Evolutionary conservation across 306 rosid species (phyloP).

Genomic region (Begonia peltatifolia): DNA sequence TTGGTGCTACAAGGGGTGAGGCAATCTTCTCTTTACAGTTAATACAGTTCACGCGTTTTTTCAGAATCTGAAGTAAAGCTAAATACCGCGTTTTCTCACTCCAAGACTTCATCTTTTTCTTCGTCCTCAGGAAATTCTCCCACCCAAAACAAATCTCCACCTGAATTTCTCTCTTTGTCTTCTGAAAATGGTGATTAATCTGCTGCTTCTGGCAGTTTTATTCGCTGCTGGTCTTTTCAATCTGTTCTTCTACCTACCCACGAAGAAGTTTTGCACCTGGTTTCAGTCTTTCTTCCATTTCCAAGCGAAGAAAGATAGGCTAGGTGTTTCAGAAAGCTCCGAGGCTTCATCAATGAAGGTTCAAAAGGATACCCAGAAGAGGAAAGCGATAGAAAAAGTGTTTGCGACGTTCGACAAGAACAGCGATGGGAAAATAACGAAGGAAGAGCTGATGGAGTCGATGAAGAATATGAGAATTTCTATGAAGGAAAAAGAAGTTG

Average conservation of each 20-base stretch:
- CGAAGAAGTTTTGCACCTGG: slow-evolving; percentile 28
- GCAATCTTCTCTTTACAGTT: too few relatives aligned
- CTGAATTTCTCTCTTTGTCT: too few relatives aligned
- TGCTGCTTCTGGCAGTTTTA: slow-evolving; percentile 30
- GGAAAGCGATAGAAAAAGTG: slow-evolving; percentile 40
- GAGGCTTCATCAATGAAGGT: too few relatives aligned
- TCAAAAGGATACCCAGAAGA: too few relatives aligned
- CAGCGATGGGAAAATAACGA: slow-evolving; percentile 60
- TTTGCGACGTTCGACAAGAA: slow-evolving; percentile 69
- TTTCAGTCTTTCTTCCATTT: slow-evolving; percentile 14
- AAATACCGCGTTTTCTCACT: slow-evolving; percentile 13
- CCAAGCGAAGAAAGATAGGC: too few relatives aligned
- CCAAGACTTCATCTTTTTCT: slow-evolving; percentile 13
- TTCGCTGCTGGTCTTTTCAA: slow-evolving; percentile 54
- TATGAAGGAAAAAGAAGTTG: slow-evolving; percentile 43
- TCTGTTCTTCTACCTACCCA: slow-evolving; percentile 27
- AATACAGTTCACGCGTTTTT: too few relatives aligned
- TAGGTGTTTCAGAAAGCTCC: too few relatives aligned
- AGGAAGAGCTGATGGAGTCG: slow-evolving; percentile 51
- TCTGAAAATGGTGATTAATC: slow-evolving; percentile 11
- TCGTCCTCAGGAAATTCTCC: not conserved
- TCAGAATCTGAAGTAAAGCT: not conserved
- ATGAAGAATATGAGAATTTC: slow-evolving; percentile 57
- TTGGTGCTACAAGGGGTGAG: too few relatives aligned
- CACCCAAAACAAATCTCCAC: not conserved